phyloP scores from a whole-genome alignment of 1,139 yeast species.

The Yamadazyma dushanensis region DNA sequence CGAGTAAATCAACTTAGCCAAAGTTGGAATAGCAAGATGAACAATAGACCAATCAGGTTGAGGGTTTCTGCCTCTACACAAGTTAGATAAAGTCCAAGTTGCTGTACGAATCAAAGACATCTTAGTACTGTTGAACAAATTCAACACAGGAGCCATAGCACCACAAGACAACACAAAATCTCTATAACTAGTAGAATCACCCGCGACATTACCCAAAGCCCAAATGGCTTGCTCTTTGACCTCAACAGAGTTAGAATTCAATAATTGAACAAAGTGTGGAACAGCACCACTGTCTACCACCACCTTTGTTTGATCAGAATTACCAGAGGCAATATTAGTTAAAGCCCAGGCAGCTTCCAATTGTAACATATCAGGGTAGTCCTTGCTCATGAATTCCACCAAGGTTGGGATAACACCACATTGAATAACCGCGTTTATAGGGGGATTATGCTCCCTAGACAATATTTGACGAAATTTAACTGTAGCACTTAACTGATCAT shows the following conservation, averaged over 20 bases:
- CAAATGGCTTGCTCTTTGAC: constrained; percentile 98
- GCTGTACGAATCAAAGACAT: constrained; percentile 93
- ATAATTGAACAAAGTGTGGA: constrained; percentile 81
- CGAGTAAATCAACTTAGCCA: constrained; percentile 87
- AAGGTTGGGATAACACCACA: constrained; percentile 91
- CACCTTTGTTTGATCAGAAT: constrained; percentile 81
- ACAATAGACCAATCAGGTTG: constrained; percentile 94
- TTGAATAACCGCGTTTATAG: constrained; percentile 89
- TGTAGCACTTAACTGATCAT: constrained; percentile 84
- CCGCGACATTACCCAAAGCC: constrained; percentile 99
- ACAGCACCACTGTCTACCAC: constrained; percentile 95
- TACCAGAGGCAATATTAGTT: constrained; percentile 97
- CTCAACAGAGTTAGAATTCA: constrained; percentile 79
- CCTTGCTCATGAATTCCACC: constrained; percentile 79
- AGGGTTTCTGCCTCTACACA: constrained; percentile 95
- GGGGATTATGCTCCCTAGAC: constrained; percentile 96
- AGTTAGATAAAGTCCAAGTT: constrained; percentile 95
- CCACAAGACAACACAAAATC: constrained; percentile 82
- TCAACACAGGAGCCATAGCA: constrained; percentile 87
- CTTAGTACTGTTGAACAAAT: constrained; percentile 75
- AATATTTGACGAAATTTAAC: constrained; percentile 90
- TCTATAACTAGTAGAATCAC: constrained; percentile 88
- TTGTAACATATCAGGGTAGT: constrained; percentile 83
- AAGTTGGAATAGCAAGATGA: constrained; percentile 84
- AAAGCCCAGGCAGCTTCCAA: constrained; percentile 99